Percentiles rank a stretch among this genome's conserved stretches.
These are phyloP conservation scores for Colletotrichum tamarilloi DNA, from an alignment of 2,329 filamentous ascomycete genomes.

Conservation along the genomic window DNA sequence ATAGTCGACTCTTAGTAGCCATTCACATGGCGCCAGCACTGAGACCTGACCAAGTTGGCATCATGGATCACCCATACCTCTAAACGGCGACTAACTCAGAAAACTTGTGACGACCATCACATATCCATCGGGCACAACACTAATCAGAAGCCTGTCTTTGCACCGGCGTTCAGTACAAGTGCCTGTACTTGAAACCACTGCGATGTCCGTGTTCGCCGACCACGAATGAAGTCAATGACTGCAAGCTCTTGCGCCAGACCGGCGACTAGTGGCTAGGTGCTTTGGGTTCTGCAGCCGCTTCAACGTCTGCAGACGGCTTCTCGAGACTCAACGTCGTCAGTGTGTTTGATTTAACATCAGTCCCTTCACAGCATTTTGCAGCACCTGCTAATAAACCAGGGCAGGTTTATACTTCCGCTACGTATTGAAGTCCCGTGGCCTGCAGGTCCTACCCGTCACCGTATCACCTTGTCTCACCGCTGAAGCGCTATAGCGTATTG, in stretches of 20 bases:
- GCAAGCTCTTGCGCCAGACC: background rate
- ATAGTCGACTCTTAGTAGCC: constrained; percentile 12
- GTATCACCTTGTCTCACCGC: constrained; percentile 26
- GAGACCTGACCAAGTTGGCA: constrained; percentile 1
- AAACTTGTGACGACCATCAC: background rate
- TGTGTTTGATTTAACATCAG: background rate
- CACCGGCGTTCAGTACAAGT: background rate
- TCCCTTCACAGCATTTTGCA: background rate
- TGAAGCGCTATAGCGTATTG: background rate
- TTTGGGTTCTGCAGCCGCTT: background rate
- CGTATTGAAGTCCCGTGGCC: constrained; percentile 1
- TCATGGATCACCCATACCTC: constrained; percentile 24
- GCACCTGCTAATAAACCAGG: background rate
- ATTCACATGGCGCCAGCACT: constrained; percentile 14
- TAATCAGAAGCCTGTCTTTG: background rate
- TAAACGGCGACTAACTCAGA: background rate
- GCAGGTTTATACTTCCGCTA: background rate
- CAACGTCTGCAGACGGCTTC: background rate
- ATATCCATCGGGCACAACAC: background rate
- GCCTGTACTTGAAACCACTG: constrained; percentile 3
- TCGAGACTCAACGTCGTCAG: background rate
- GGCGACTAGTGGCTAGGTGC: background rate
- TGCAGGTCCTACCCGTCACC: constrained; percentile 16
- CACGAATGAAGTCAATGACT: background rate
- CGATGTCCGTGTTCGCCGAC: constrained; percentile 11